Percentiles rank a stretch among this genome's conserved stretches.
Evolutionary conservation across 2,329 filamentous ascomycete genomes (phyloP).

Genomic region (Aspergillus intermedius): DNA sequence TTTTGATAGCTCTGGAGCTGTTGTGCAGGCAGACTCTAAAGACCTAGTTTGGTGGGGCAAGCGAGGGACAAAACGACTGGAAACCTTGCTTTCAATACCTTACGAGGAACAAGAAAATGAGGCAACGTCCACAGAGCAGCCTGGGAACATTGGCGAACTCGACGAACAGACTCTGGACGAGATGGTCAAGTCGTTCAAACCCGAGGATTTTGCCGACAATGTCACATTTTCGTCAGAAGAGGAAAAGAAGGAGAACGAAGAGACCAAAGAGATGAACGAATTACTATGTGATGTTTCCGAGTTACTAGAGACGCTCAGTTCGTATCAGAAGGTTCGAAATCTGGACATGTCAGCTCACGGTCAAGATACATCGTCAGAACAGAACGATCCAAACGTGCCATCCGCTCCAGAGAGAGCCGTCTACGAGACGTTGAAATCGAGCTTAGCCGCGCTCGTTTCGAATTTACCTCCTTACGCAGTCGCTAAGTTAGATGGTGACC

Average conservation of each 20-base stretch:
- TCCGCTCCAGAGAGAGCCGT: conserved; percentile 51
- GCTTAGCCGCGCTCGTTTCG: conserved; percentile 66
- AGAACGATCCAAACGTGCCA: conserved; percentile 45
- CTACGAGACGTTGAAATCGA: conserved; percentile 69
- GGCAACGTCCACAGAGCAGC: conserved; percentile 16
- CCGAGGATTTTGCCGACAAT: conserved; percentile 26
- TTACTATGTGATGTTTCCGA: conserved; percentile 54
- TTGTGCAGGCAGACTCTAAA: conserved; percentile 38
- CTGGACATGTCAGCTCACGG: conserved; percentile 27
- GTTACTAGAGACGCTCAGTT: conserved; percentile 55
- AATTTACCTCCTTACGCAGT: conserved; percentile 77
- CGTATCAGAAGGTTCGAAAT: conserved; percentile 56
- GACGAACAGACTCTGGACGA: conserved; percentile 37
- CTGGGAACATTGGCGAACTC: conserved; percentile 28
- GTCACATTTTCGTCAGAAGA: conserved; percentile 11
- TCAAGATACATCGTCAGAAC: conserved; percentile 27
- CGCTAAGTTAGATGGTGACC: conserved; percentile 77
- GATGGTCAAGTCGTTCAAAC: conserved; percentile 37
- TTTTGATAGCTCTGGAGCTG: conserved; percentile 39
- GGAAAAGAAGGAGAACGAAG: conserved; percentile 22
- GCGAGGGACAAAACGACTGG: conserved; percentile 33
- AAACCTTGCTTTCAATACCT: conserved; percentile 27
- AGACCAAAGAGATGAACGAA: conserved; percentile 43
- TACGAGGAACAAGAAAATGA: conserved; percentile 15
- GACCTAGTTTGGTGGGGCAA: conserved; percentile 43